Percentiles rank a stretch among this genome's conserved stretches.
Evolutionary conservation across 1,284 basidiomycete species (phyloP).

Genomic region (Mycena sp.): DNA sequence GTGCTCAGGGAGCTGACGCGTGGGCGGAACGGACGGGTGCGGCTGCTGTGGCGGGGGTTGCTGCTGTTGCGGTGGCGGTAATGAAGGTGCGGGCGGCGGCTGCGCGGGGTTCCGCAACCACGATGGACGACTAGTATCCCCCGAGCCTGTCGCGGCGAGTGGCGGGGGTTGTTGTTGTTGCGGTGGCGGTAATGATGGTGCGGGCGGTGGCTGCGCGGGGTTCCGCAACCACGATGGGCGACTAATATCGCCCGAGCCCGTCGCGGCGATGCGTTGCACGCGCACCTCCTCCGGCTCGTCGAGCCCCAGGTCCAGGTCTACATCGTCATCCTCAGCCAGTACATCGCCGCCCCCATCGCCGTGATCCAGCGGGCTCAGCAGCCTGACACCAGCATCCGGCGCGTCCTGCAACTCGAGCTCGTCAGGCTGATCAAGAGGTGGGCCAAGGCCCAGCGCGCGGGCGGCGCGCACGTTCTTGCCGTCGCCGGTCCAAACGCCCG

Average conservation of each 20-base stretch:
- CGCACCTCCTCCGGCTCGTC: slow-evolving; percentile 23
- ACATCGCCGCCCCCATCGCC: slow-evolving; percentile 32
- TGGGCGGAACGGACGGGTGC: slow-evolving; percentile 42
- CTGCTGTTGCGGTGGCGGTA: slow-evolving; percentile 22
- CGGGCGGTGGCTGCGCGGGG: slow-evolving; percentile 39
- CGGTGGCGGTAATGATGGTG: slow-evolving; percentile 38
- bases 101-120: slow-evolving; percentile 22
- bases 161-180: not conserved
- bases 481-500: slow-evolving; percentile 67
- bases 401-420: slow-evolving; percentile 5
- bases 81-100: slow-evolving; percentile 44
- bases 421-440: not conserved
- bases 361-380: slow-evolving; percentile 49
- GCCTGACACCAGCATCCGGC: slow-evolving; percentile 1
- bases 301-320: slow-evolving; percentile 5
- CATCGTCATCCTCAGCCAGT: slow-evolving; percentile 35
- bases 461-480: slow-evolving; percentile 37
- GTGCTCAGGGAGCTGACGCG: slow-evolving; percentile 38
- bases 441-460: slow-evolving; percentile 30
- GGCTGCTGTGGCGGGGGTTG: slow-evolving; percentile 19
- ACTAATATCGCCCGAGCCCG: slow-evolving; percentile 12
- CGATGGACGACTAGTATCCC: slow-evolving; percentile 20
- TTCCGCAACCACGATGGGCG: slow-evolving; percentile 28
- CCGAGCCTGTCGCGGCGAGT: slow-evolving; percentile 14
- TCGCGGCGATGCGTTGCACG: slow-evolving; percentile 14